Evolutionary conservation across 1,139 yeast genomes (phyloP).

Genomic region (Debaryomyces sp.): DNA sequence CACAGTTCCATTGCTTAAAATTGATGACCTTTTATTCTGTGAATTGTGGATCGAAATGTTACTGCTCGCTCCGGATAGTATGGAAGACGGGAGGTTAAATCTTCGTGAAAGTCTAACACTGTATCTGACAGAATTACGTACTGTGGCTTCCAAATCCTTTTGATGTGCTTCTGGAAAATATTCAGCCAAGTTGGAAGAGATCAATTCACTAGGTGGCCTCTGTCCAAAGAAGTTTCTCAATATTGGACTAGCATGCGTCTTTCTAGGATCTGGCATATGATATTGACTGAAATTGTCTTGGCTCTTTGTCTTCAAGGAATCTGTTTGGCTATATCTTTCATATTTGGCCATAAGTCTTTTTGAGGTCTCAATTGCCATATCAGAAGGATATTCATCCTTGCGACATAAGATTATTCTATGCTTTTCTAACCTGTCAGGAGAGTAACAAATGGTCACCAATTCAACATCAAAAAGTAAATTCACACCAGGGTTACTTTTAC

Average conservation of each 20-base stretch:
- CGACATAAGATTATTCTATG: constrained; percentile 74
- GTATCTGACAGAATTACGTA: constrained; percentile 80
- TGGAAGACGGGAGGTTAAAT: constrained; percentile 28
- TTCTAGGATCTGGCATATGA: constrained; percentile 27
- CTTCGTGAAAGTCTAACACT: constrained; percentile 61
- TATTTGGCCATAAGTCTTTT: constrained; percentile 41
- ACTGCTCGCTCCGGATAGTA: constrained; percentile 24
- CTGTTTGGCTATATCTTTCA: constrained; percentile 28
- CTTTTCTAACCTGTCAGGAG: constrained; percentile 71
- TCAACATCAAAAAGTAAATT: constrained; percentile 74
- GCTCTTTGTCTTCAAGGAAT: constrained; percentile 15
- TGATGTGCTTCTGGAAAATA: constrained; percentile 87
- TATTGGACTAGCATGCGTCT: constrained; percentile 18
- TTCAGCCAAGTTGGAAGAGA: constrained; percentile 85
- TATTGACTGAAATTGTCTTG: constrained; percentile 23
- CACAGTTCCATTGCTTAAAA: constrained; percentile 26
- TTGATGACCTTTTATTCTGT: constrained; percentile 21
- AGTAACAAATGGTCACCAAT: constrained; percentile 78
- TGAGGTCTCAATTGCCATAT: constrained; percentile 65
- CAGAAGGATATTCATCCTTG: constrained; percentile 63
- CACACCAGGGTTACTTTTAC: constrained; percentile 22
- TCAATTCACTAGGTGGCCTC: constrained; percentile 91
- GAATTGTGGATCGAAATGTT: constrained; percentile 21
- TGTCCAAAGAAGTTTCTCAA: constrained; percentile 75
- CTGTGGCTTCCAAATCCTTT: constrained; percentile 73